Conservation (phyloP, 768 basidiomycete species). For the Kwoniella sp. region DNA sequence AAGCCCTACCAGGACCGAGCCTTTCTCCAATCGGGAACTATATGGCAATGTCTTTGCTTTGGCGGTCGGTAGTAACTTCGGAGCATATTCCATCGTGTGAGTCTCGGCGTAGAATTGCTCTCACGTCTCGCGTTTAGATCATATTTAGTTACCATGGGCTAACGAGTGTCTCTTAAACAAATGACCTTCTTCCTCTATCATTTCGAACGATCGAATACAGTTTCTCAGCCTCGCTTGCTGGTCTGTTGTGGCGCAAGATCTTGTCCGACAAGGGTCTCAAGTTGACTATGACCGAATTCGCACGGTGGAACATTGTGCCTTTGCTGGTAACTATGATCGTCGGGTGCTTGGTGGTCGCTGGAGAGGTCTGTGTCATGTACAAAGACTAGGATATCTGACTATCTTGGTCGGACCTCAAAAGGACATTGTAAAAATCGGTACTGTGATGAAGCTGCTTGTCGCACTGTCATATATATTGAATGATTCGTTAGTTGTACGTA, state of each 20-base stretch:
- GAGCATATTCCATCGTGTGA: constrained; percentile 79
- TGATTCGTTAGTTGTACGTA: too few relatives aligned
- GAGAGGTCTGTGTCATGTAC: constrained; percentile 65
- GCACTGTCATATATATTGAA: too few relatives aligned
- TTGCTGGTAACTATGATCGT: constrained; percentile 68
- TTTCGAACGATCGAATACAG: too few relatives aligned
- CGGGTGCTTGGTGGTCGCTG: constrained; percentile 71
- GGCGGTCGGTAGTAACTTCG: constrained; percentile 84
- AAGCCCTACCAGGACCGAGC: not conserved
- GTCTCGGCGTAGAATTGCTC: constrained; percentile 19
- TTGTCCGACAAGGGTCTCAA: constrained; percentile 71
- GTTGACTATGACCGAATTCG: constrained; percentile 68
- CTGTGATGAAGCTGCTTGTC: too few relatives aligned
- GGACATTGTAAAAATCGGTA: not conserved
- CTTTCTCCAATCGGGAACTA: constrained; percentile 46
- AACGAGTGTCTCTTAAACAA: not conserved
- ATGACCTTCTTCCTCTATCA: not conserved
- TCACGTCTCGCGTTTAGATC: not conserved
- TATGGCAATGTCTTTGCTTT: constrained; percentile 65
- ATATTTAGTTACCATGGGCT: not conserved
- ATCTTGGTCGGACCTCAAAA: too few relatives aligned
- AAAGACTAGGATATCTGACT: constrained; percentile 23
- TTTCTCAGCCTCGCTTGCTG: constrained; percentile 84
- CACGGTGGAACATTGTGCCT: constrained; percentile 71
- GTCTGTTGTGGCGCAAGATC: constrained; percentile 79